These are phyloP conservation scores for Ustilago crameri DNA, from an alignment of 1,284 basidiomycete genomes.

Conservation along the genomic window DNA sequence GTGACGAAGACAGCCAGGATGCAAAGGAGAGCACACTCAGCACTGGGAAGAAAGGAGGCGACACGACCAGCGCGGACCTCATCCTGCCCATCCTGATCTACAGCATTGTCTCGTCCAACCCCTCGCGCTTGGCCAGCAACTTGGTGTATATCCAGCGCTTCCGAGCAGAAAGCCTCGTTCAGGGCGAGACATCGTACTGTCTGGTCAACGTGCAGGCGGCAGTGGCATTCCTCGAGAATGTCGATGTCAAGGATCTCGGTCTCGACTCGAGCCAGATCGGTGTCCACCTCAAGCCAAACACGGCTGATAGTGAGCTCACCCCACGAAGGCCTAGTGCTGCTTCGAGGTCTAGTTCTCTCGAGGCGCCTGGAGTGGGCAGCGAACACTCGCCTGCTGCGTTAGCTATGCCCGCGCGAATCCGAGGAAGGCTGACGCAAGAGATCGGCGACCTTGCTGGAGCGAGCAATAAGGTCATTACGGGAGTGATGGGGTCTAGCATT, in stretches of 20 bases:
- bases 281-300: constrained; percentile 1
- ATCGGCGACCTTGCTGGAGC: constrained; percentile 78
- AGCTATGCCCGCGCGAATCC: constrained; percentile 70
- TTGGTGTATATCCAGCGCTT: constrained; percentile 88
- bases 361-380: constrained; percentile 11
- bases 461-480: constrained; percentile 63
- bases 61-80: constrained; percentile 72
- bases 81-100: constrained; percentile 90
- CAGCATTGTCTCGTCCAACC: constrained; percentile 88
- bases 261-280: constrained; percentile 71
- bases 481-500: constrained; percentile 85
- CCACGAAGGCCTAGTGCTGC: neutral
- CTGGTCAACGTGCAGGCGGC: constrained; percentile 92
- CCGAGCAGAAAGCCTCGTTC: constrained; percentile 75
- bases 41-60: neutral
- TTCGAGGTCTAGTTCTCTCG: constrained; percentile 56
- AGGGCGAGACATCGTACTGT: constrained; percentile 89
- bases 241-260: constrained; percentile 84
- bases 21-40: neutral
- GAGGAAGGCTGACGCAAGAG: constrained; percentile 82
- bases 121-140: constrained; percentile 80
- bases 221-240: constrained; percentile 90
- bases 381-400: neutral
- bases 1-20: constrained; percentile 18
- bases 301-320: neutral